These are phyloP conservation scores for Mortierella claussenii DNA, from an alignment of 192 early-diverging fungal genomes.

Conservation along the genomic window DNA sequence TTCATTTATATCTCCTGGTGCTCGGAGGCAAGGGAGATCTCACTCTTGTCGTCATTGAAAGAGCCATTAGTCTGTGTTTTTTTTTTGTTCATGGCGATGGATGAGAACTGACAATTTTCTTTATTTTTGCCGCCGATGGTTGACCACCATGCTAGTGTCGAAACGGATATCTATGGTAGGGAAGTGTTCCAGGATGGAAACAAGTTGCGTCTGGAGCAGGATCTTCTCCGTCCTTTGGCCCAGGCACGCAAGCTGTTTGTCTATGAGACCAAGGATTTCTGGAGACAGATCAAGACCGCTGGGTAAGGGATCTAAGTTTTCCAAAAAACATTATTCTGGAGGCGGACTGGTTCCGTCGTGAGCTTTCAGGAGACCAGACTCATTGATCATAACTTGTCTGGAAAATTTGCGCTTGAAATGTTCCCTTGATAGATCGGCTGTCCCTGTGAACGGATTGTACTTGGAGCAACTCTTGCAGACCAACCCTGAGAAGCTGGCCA, in stretches of 20 bases:
- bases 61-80: not conserved
- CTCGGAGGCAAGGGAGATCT: no score
- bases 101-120: no score
- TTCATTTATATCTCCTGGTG: not conserved
- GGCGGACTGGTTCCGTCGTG: no score
- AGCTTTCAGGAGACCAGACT: no score
- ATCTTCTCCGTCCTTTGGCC: slow-evolving; percentile 88
- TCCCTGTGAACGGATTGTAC: slow-evolving; percentile 93
- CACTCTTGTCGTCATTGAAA: no score
- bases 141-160: slow-evolving; percentile 43
- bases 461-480: slow-evolving; percentile 81
- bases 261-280: slow-evolving; percentile 87
- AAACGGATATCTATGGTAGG: slow-evolving; percentile 49
- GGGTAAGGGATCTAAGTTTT: slow-evolving; percentile 64
- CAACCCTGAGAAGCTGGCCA: slow-evolving; percentile 72
- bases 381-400: no score
- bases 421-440: slow-evolving; percentile 83
- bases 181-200: slow-evolving; percentile 61
- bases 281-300: slow-evolving; percentile 98
- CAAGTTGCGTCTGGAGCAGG: slow-evolving; percentile 91
- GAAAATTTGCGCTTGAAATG: no score
- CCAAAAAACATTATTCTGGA: no score
- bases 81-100: no score
- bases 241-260: slow-evolving; percentile 87
- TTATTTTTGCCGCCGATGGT: not conserved